Conservation (phyloP, 768 basidiomycete genomes). For the Amylocystis lapponica region DNA sequence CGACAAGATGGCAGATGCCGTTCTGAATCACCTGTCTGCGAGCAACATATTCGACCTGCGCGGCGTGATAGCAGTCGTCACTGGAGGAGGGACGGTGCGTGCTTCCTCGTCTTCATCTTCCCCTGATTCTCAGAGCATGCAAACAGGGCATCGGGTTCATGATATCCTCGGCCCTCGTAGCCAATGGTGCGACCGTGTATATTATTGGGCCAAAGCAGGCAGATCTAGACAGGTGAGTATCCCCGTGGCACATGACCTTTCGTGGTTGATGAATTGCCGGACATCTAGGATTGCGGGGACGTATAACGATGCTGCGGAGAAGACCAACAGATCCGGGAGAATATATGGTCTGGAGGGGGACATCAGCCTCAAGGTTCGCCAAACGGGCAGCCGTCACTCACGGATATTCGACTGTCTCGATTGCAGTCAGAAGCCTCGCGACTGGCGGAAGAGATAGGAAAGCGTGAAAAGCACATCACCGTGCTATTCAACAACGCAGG, state of each 20-base stretch:
- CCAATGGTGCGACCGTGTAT: slow-evolving; percentile 45
- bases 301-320: slow-evolving; percentile 34
- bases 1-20: slow-evolving; percentile 7
- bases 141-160: slow-evolving; percentile 45
- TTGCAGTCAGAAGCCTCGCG: slow-evolving; percentile 37
- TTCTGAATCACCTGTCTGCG: slow-evolving; percentile 30
- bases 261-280: no score
- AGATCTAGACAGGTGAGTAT: slow-evolving; percentile 33
- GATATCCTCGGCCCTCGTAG: slow-evolving; percentile 40
- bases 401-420: not conserved
- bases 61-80: slow-evolving; percentile 41
- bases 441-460: slow-evolving; percentile 34
- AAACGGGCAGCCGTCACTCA: not conserved
- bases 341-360: slow-evolving; percentile 39
- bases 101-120: not conserved
- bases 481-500: slow-evolving; percentile 48
- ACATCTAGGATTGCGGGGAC: slow-evolving; percentile 25
- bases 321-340: slow-evolving; percentile 24
- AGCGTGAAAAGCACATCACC: slow-evolving; percentile 35
- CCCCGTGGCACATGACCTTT: no score
- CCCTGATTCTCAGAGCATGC: not conserved
- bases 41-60: slow-evolving; percentile 37
- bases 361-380: slow-evolving; percentile 32
- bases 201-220: slow-evolving; percentile 39
- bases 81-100: slow-evolving; percentile 38